A percentile compares a stretch with the other conserved stretches of the same genome.
Evolutionary conservation across 345 rosid species (phyloP).

Genomic region (Garcia nutans): DNA sequence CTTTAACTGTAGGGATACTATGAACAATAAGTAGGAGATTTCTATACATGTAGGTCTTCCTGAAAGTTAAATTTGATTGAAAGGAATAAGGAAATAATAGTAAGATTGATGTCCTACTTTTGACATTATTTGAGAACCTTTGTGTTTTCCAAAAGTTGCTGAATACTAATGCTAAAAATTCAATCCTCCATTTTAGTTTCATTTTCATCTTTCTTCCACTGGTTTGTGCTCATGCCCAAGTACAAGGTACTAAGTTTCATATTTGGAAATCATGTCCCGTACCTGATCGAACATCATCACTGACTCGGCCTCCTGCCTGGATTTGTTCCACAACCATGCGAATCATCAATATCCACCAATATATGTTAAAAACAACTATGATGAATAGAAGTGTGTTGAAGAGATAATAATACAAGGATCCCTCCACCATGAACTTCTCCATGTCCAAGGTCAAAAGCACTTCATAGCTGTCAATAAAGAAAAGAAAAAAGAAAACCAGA

Average conservation of each 20-base stretch:
- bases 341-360: conserved; percentile 76
- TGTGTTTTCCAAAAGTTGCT: background rate
- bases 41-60: background rate
- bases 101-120: background rate
- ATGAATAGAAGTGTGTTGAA: conserved; percentile 76
- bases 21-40: too few species aligned
- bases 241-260: background rate
- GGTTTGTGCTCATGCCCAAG: background rate
- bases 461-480: conserved; percentile 56
- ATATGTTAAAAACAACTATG: conserved; percentile 59
- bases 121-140: background rate
- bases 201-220: background rate
- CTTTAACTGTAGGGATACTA: too few species aligned
- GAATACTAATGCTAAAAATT: background rate
- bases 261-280: conserved; percentile 18
- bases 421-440: conserved; percentile 47
- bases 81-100: background rate
- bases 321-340: conserved; percentile 62
- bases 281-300: conserved; percentile 86
- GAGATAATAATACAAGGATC: conserved; percentile 57
- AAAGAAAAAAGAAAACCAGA: background rate
- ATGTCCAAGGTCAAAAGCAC: conserved; percentile 47
- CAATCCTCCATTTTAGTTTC: background rate
- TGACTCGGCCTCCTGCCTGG: conserved; percentile 53
- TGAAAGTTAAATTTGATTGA: background rate